A percentile compares a stretch with the other conserved stretches of the same genome.
phyloP scores from a whole-genome alignment of 352 stramenopile species.

The Blastocystis sp. region DNA sequence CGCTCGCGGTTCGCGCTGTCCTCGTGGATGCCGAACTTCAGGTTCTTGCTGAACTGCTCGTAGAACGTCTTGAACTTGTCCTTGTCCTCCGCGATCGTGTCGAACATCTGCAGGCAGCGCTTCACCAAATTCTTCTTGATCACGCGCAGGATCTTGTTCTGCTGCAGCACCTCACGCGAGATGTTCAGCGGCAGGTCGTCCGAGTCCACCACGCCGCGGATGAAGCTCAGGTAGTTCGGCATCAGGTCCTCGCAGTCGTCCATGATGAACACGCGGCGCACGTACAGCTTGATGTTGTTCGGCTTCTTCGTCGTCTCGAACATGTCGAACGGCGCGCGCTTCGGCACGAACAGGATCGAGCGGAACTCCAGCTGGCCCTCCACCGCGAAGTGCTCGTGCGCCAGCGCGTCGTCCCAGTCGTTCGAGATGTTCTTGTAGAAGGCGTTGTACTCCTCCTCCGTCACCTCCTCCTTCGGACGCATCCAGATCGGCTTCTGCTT shows the following conservation, averaged over 20 bases:
- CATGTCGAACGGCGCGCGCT: slow-evolving; percentile 98
- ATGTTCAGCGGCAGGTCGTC: no score
- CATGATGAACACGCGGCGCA: slow-evolving; percentile 99
- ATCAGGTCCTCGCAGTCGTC: slow-evolving; percentile 99
- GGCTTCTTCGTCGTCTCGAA: slow-evolving; percentile 93
- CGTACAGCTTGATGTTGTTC: slow-evolving; percentile 83
- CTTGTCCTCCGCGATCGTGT: slow-evolving; percentile 74
- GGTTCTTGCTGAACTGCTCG: no score
- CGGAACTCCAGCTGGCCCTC: slow-evolving; percentile 99
- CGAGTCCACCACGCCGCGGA: slow-evolving; percentile 86
- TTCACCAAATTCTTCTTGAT: slow-evolving; percentile 99
- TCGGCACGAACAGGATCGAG: slow-evolving; percentile 93
- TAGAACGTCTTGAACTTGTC: slow-evolving; percentile 94
- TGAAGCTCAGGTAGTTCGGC: slow-evolving; percentile 96
- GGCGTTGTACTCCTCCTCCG: slow-evolving; percentile 80
- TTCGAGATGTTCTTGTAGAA: slow-evolving; percentile 99
- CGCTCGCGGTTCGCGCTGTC: slow-evolving; percentile 97
- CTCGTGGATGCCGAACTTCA: slow-evolving; percentile 86
- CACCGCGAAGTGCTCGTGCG: slow-evolving; percentile 74
- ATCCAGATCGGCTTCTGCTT: slow-evolving; percentile 98
- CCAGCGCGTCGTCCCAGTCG: slow-evolving; percentile 74
- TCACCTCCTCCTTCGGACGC: slow-evolving; percentile 90
- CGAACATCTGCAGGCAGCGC: slow-evolving; percentile 79
- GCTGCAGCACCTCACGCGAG: slow-evolving; percentile 95
- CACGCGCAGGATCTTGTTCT: slow-evolving; percentile 99